phyloP scores from a whole-genome alignment of 208 protist genomes.

The Zelonia costaricensis region DNA sequence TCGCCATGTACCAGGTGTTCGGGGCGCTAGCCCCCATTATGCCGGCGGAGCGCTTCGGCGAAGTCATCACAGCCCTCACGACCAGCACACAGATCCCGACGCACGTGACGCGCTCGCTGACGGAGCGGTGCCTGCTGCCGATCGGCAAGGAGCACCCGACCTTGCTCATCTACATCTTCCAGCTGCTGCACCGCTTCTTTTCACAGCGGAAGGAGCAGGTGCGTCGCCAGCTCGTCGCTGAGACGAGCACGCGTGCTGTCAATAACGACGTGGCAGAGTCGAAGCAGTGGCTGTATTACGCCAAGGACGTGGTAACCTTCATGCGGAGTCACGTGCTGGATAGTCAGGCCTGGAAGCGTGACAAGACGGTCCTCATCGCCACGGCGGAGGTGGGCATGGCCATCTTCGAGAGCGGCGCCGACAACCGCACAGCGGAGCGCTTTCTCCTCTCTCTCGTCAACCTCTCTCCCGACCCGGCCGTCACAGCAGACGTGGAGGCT shows the following conservation, averaged over 20 bases:
- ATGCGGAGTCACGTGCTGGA: slow-evolving; percentile 55
- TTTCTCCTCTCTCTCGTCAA: slow-evolving; percentile 44
- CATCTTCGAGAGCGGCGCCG: slow-evolving; percentile 46
- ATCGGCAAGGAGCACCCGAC: slow-evolving; percentile 38
- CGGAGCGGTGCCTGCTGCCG: slow-evolving; percentile 57
- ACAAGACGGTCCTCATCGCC: slow-evolving; percentile 28
- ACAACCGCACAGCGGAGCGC: slow-evolving; percentile 32
- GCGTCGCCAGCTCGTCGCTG: not conserved
- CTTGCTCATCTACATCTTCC: slow-evolving; percentile 45
- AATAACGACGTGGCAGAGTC: slow-evolving; percentile 54
- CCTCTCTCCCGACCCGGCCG: slow-evolving; percentile 15
- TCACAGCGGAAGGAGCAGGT: slow-evolving; percentile 14
- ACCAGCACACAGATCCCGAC: slow-evolving; percentile 24
- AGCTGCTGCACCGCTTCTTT: slow-evolving; percentile 43
- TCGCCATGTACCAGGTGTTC: slow-evolving; percentile 70
- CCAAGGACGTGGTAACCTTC: slow-evolving; percentile 65
- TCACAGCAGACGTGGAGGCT: slow-evolving; percentile 15
- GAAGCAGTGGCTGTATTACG: slow-evolving; percentile 69
- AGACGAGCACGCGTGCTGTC: not conserved
- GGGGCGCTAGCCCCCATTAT: slow-evolving; percentile 54
- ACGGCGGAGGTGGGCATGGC: slow-evolving; percentile 39
- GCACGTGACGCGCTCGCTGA: slow-evolving; percentile 46
- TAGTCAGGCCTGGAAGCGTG: slow-evolving; percentile 27
- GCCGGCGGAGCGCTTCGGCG: slow-evolving; percentile 38
- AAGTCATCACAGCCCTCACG: slow-evolving; percentile 42